Evolutionary conservation across 306 rosid genomes (phyloP).

Genomic region (Quillaja saponaria): DNA sequence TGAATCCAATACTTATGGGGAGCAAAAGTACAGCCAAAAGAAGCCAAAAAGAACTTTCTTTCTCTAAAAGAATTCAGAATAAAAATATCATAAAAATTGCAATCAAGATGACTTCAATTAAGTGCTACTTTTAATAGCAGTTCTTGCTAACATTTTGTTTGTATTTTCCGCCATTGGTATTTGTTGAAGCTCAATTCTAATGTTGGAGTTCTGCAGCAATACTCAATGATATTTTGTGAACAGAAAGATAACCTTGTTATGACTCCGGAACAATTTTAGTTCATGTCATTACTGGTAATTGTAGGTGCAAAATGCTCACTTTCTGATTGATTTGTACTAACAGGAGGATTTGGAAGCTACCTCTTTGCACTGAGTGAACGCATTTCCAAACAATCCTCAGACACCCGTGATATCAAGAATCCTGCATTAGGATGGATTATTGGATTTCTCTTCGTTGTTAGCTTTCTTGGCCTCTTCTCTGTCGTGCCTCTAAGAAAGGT

Average conservation of each 20-base stretch:
- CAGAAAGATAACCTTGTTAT: constrained; percentile 3
- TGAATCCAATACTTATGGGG: no score
- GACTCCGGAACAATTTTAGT: constrained; percentile 4
- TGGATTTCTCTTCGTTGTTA: constrained; percentile 56
- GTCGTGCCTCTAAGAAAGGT: constrained; percentile 60
- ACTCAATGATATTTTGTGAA: no score
- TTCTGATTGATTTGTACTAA: constrained; percentile 19
- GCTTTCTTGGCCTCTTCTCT: constrained; percentile 58
- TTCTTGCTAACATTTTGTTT: no score
- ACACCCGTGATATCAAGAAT: constrained; percentile 38
- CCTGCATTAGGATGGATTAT: constrained; percentile 51
- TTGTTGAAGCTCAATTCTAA: no score
- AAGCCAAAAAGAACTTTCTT: no score
- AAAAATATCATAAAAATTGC: no score
- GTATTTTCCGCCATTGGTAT: no score
- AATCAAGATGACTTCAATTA: no score
- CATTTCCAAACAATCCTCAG: constrained; percentile 35
- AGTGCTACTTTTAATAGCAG: no score
- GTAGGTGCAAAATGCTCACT: constrained; percentile 10
- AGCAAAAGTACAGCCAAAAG: no score
- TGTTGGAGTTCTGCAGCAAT: constrained; percentile 15
- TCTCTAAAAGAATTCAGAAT: no score
- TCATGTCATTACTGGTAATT: constrained; percentile 8
- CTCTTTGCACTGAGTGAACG: constrained; percentile 54
- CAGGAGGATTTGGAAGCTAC: constrained; percentile 60